These are phyloP conservation scores for Myxozyma kluyveri DNA, from an alignment of 805 yeast species.

Conservation along the genomic window DNA sequence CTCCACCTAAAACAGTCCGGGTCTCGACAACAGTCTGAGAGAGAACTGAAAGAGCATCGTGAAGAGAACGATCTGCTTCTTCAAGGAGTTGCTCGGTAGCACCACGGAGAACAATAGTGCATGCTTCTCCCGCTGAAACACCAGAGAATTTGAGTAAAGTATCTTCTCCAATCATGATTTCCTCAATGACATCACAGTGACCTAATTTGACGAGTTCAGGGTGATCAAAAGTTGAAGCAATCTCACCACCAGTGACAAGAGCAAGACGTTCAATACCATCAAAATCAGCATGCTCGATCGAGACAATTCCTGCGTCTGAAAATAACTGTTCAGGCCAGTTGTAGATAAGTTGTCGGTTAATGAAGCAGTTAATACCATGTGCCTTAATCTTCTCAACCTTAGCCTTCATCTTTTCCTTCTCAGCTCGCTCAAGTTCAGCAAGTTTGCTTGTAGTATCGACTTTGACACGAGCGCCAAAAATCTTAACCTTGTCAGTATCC, in stretches of 20 bases:
- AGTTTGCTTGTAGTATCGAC: conserved; percentile 92
- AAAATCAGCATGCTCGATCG: conserved; percentile 97
- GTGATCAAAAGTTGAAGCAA: conserved; percentile 90
- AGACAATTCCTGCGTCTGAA: conserved; percentile 79
- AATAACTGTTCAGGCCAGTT: conserved; percentile 97
- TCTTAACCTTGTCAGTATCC: conserved; percentile 97
- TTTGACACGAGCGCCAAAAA: conserved; percentile 96
- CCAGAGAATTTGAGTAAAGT: conserved; percentile 90
- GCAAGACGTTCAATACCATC: conserved; percentile 97
- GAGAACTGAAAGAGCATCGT: conserved; percentile 92
- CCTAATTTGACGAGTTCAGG: conserved; percentile 87
- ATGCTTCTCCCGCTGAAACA: conserved; percentile 91
- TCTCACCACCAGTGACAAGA: conserved; percentile 96
- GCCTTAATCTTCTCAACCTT: conserved; percentile 87
- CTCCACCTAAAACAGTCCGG: conserved; percentile 90
- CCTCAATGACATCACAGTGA: conserved; percentile 85
- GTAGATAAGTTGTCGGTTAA: conserved; percentile 93
- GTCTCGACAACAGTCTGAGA: conserved; percentile 94
- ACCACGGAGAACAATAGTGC: conserved; percentile 93
- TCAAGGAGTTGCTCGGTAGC: conserved; percentile 96
- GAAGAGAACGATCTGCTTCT: conserved; percentile 95
- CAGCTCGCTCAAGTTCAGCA: conserved; percentile 92
- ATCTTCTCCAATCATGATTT: conserved; percentile 89
- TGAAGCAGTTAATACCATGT: conserved; percentile 83
- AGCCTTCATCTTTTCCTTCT: conserved; percentile 81